phyloP scores from a whole-genome alignment of 179 eudicot genomes.

The Carnegiea gigantea region DNA sequence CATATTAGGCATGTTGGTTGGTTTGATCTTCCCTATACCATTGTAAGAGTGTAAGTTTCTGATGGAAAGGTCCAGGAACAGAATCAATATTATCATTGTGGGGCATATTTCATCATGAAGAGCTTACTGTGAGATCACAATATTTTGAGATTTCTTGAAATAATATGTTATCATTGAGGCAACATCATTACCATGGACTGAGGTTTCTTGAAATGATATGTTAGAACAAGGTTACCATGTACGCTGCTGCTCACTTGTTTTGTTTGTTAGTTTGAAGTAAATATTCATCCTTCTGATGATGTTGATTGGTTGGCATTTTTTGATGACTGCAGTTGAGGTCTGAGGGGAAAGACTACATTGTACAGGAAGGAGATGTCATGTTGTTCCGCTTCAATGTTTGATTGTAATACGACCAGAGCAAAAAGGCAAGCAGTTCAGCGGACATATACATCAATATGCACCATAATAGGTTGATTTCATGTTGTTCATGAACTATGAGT shows the following conservation, averaged over 20 bases:
- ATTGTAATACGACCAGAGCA: slow-evolving; percentile 15
- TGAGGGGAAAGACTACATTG: slow-evolving; percentile 90
- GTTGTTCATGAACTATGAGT: slow-evolving; percentile 1
- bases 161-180: no score
- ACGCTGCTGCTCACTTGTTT: not conserved
- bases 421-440: not conserved
- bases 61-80: no score
- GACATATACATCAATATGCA: not conserved
- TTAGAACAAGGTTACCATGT: no score
- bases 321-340: slow-evolving; percentile 71
- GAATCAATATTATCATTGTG: no score
- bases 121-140: no score
- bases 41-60: no score
- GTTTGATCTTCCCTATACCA: no score
- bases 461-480: not conserved
- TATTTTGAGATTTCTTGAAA: no score
- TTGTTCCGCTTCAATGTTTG: slow-evolving; percentile 92
- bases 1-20: no score
- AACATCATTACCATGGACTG: no score
- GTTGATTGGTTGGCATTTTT: slow-evolving; percentile 8
- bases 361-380: slow-evolving; percentile 96
- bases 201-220: not conserved
- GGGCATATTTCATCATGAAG: no score
- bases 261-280: not conserved
- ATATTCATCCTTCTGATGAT: not conserved